Evolutionary conservation across 305 asterid genomes (phyloP).

Genomic region (Fraxinus albicans): DNA sequence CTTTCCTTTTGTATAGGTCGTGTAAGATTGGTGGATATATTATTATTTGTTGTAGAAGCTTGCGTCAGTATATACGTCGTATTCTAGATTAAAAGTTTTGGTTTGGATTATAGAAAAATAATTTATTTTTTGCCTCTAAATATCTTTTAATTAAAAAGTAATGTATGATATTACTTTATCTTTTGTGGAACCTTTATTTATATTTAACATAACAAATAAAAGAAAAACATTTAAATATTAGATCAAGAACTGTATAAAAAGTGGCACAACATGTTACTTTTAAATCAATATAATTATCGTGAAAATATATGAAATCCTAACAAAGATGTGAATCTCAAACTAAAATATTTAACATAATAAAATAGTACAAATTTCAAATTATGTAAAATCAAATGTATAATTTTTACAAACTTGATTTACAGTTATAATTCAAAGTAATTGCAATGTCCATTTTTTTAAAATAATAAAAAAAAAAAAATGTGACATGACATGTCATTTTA

Average conservation of each 20-base stretch:
- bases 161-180: too few relatives aligned
- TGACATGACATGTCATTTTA: too few relatives aligned
- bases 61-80: background rate
- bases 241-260: background rate
- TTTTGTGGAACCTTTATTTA: background rate
- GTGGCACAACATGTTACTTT: too few relatives aligned
- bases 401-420: background rate
- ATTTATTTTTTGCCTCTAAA: background rate
- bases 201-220: too few relatives aligned
- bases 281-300: too few relatives aligned
- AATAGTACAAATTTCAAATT: too few relatives aligned
- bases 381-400: too few relatives aligned
- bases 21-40: slow-evolving; percentile 23
- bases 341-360: background rate
- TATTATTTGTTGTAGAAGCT: slow-evolving; percentile 20
- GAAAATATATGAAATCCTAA: background rate
- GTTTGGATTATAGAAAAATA: background rate
- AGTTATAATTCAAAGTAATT: background rate
- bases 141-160: too few relatives aligned
- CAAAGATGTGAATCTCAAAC: background rate
- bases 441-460: background rate
- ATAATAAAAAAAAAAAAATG: too few relatives aligned
- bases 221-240: too few relatives aligned
- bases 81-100: background rate
- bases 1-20: slow-evolving; percentile 21